phyloP scores from a whole-genome alignment of 495 filamentous ascomycete genomes.

The Achaetomiella virescens region DNA sequence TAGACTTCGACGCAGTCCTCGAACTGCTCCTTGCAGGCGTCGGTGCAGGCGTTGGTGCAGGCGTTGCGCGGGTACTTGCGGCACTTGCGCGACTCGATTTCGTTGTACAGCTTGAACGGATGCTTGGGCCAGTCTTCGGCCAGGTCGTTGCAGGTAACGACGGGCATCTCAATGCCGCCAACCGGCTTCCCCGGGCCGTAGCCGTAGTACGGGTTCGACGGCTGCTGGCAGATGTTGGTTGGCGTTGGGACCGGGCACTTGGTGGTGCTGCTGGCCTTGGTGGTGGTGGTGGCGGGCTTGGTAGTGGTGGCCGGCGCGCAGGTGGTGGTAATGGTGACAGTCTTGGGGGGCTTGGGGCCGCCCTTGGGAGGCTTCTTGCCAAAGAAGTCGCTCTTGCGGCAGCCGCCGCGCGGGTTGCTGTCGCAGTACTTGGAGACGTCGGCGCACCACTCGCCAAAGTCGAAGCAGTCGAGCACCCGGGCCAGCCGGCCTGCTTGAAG shows the following conservation, averaged over 20 bases:
- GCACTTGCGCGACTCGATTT: conserved; percentile 32
- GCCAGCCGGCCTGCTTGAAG: conserved; percentile 43
- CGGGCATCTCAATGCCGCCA: conserved; percentile 41
- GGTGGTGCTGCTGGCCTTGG: conserved; percentile 17
- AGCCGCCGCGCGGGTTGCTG: conserved; percentile 10
- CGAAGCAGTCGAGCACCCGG: conserved; percentile 40
- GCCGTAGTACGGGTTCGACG: conserved; percentile 29
- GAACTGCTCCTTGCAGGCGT: conserved; percentile 46
- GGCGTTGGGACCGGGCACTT: conserved; percentile 37
- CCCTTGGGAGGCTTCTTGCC: conserved; percentile 33
- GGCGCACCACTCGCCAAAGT: conserved; percentile 39
- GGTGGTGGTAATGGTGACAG: conserved; percentile 28
- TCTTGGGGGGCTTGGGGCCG: conserved; percentile 24
- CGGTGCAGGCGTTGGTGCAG: conserved; percentile 34
- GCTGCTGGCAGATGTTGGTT: conserved; percentile 42
- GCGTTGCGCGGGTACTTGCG: conserved; percentile 28
- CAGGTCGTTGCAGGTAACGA: conserved; percentile 48
- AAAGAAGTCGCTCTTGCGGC: conserved; percentile 31
- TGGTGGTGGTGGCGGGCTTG: conserved; percentile 18
- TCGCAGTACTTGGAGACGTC: conserved; percentile 35
- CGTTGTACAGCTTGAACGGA: conserved; percentile 44
- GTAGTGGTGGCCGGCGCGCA: conserved; percentile 18
- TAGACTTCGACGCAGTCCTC: conserved; percentile 40
- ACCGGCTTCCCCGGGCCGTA: conserved; percentile 40
- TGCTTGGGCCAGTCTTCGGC: conserved; percentile 28